Evolutionary conservation across 352 stramenopile genomes (phyloP).

Genomic region (Elongisporangium prolatum): DNA sequence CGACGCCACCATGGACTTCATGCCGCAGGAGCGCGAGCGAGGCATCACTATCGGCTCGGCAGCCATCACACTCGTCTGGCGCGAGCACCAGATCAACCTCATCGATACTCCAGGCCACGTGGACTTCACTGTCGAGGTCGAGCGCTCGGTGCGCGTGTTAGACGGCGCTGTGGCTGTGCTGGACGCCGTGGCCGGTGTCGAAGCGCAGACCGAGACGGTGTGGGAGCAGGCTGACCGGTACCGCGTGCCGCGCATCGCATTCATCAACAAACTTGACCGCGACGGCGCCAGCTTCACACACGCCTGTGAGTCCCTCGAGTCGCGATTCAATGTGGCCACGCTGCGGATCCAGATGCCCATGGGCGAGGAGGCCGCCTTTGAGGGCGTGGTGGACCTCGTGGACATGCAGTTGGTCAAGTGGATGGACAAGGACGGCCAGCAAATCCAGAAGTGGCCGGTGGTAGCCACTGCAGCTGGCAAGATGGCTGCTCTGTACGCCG

Average conservation of each 20-base stretch:
- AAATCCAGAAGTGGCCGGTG: constrained; percentile 48
- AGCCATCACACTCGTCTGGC: constrained; percentile 95
- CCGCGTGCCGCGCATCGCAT: constrained; percentile 90
- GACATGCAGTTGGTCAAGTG: constrained; percentile 66
- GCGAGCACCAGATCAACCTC: constrained; percentile 94
- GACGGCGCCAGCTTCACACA: constrained; percentile 93
- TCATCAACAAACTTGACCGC: constrained; percentile 97
- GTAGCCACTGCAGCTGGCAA: constrained; percentile 27
- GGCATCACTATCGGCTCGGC: constrained; percentile 98
- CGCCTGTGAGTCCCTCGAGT: constrained; percentile 73
- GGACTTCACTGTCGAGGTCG: constrained; percentile 99
- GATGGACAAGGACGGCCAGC: constrained; percentile 50
- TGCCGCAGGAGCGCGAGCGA: constrained; percentile 93
- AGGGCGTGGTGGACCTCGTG: constrained; percentile 64
- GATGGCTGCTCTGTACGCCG: constrained; percentile 49
- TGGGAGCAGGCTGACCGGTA: constrained; percentile 80
- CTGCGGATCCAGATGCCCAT: constrained; percentile 63
- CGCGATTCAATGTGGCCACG: constrained; percentile 51
- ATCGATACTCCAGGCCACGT: constrained; percentile 98
- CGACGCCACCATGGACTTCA: constrained; percentile 80
- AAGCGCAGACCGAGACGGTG: constrained; percentile 86
- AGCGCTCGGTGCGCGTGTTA: constrained; percentile 95
- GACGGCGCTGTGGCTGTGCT: constrained; percentile 97
- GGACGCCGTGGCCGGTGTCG: constrained; percentile 96
- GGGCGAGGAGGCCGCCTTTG: constrained; percentile 55